Conservation (phyloP, 202 grass and related monocot species). For the Schoenoplectus tabernaemontani region DNA sequence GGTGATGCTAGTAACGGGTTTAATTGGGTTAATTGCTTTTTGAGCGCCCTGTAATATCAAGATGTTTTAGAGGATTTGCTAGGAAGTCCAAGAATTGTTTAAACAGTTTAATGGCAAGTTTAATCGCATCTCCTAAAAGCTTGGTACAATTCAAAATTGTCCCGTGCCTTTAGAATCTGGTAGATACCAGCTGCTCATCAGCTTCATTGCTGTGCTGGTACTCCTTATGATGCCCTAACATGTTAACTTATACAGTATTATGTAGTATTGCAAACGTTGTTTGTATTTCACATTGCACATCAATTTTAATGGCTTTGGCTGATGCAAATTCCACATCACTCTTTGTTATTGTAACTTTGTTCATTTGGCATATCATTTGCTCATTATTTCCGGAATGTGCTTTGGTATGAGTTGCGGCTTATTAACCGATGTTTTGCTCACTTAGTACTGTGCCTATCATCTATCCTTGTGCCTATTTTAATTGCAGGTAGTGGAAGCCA, state of each 20-base stretch:
- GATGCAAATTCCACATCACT: background rate
- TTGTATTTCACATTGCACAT: background rate
- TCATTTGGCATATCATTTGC: slow-evolving; percentile 1
- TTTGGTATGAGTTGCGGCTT: background rate
- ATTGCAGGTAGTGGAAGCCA: slow-evolving; percentile 57
- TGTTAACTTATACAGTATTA: background rate
- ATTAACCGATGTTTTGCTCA: background rate
- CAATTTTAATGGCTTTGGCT: background rate
- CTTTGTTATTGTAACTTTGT: background rate
- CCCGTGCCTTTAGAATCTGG: background rate
- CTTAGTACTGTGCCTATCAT: background rate
- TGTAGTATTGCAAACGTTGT: background rate
- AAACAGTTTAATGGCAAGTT: background rate
- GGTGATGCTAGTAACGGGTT: background rate
- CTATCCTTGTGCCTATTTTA: background rate
- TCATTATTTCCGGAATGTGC: background rate
- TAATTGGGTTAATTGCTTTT: background rate
- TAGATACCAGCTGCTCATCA: background rate
- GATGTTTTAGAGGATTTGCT: background rate
- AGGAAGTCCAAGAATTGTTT: background rate
- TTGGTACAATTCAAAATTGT: background rate
- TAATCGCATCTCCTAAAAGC: background rate
- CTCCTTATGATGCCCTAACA: background rate
- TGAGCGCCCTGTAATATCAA: background rate
- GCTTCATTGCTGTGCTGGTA: background rate